Percentiles rank a stretch among this genome's conserved stretches.
Conservation (phyloP, 2,329 filamentous ascomycete genomes). For the Paraphoma chrysanthemicola region DNA sequence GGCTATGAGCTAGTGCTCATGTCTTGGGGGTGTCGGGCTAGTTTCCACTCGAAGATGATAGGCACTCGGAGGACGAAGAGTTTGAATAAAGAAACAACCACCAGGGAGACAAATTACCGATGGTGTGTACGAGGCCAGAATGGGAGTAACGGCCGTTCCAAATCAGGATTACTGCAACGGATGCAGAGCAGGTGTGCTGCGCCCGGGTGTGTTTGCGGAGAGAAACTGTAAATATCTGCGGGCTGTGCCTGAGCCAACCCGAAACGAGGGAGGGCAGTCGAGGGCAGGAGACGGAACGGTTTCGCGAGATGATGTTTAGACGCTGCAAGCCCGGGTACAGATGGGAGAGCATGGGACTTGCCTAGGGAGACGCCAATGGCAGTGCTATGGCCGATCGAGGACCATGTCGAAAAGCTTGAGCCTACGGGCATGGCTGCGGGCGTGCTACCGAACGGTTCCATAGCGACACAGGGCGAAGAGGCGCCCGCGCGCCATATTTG, state of each 20-base stretch:
- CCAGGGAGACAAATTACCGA: conserved; percentile 32
- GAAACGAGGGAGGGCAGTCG: conserved; percentile 19
- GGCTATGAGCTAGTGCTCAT: conserved; percentile 40
- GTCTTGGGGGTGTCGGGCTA: conserved; percentile 36
- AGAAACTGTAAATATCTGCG: conserved; percentile 47
- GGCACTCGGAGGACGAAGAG: conserved; percentile 34
- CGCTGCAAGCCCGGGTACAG: conserved; percentile 39
- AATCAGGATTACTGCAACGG: conserved; percentile 41
- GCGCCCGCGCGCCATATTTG: conserved; percentile 41
- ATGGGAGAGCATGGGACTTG: conserved; percentile 30
- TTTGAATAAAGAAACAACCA: conserved; percentile 39
- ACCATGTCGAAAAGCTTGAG: conserved; percentile 36
- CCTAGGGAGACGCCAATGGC: conserved; percentile 32
- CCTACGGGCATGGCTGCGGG: conserved; percentile 43
- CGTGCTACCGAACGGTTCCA: conserved; percentile 46
- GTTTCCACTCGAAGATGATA: conserved; percentile 35
- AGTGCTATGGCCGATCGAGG: conserved; percentile 32
- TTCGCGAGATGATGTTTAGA: conserved; percentile 29
- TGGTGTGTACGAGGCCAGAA: conserved; percentile 33
- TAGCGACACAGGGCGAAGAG: conserved; percentile 34
- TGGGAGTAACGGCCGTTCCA: conserved; percentile 40
- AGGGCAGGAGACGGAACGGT: conserved; percentile 14
- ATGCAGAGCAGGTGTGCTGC: conserved; percentile 39
- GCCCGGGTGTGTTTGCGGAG: conserved; percentile 36
- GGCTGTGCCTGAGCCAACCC: conserved; percentile 48